Conservation (phyloP, 2,329 filamentous ascomycete species). For the Ambrosiella beaveri region DNA sequence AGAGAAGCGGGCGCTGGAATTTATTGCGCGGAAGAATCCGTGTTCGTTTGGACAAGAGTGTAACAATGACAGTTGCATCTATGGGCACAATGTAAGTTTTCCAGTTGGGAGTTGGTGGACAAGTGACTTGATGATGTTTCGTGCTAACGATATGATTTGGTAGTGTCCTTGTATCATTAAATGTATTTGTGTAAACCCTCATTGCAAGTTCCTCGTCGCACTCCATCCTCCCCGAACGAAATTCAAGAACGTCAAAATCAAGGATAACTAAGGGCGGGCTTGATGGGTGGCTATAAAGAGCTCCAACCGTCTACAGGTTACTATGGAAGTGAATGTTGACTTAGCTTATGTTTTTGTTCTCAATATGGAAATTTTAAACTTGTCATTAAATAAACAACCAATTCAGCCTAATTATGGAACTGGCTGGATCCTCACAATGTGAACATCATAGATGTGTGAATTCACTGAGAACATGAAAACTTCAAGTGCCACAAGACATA, state of each 20-base stretch:
- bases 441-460: no score
- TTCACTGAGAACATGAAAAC: no score
- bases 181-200: constrained; percentile 23
- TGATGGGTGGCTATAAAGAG: no score
- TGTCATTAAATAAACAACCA: no score
- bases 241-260: background rate
- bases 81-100: constrained; percentile 41
- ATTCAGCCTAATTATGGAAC: no score
- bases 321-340: no score
- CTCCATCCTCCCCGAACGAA: constrained; percentile 4
- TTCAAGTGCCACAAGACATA: no score
- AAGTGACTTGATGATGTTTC: background rate
- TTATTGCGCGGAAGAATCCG: constrained; percentile 38
- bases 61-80: constrained; percentile 39
- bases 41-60: constrained; percentile 42
- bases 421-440: no score
- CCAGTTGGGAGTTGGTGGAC: background rate
- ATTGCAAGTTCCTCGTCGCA: constrained; percentile 4
- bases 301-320: no score
- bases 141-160: constrained; percentile 7
- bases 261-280: background rate
- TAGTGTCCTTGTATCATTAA: constrained; percentile 38
- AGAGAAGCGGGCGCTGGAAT: constrained; percentile 38
- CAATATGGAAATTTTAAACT: no score
- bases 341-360: no score